These are phyloP conservation scores for Hypoxylon trugodes DNA, from an alignment of 495 filamentous ascomycete genomes.

Conservation along the genomic window DNA sequence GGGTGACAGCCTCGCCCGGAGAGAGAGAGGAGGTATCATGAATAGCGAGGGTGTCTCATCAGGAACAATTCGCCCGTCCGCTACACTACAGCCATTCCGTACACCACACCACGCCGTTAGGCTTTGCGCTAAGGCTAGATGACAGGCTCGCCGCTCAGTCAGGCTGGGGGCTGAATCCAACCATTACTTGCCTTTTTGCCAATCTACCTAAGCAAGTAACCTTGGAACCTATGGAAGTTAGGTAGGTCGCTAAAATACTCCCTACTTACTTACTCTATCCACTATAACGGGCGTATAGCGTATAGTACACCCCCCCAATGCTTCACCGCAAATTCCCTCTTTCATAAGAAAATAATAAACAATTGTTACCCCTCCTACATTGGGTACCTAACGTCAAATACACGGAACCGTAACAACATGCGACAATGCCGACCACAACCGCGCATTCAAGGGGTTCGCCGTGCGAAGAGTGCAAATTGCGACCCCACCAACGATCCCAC, in stretches of 20 bases:
- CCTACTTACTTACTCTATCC: background rate
- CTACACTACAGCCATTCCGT: too few species aligned
- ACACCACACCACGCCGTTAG: constrained; percentile 8
- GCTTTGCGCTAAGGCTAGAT: constrained; percentile 17
- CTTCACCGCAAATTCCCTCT: constrained; percentile 32
- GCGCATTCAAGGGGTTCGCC: constrained; percentile 18
- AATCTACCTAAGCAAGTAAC: constrained; percentile 5
- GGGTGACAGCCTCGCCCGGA: constrained; percentile 22
- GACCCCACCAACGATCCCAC: constrained; percentile 30
- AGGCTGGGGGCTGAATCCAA: constrained; percentile 29
- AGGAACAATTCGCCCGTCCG: constrained; percentile 5
- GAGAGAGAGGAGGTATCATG: constrained; percentile 18
- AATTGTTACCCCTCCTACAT: constrained; percentile 4
- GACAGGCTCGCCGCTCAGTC: constrained; percentile 5
- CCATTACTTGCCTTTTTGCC: background rate
- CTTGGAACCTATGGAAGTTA: too few species aligned
- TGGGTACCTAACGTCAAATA: background rate
- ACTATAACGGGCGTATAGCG: too few species aligned
- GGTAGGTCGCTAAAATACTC: too few species aligned
- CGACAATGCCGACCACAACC: constrained; percentile 33
- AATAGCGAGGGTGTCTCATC: constrained; percentile 22
- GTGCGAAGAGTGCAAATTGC: constrained; percentile 23
- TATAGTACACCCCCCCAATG: too few species aligned
- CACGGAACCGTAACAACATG: constrained; percentile 17
- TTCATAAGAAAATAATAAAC: constrained; percentile 2